These are phyloP conservation scores for Naegleria fowleri DNA, from an alignment of 208 protist species.

Conservation along the genomic window DNA sequence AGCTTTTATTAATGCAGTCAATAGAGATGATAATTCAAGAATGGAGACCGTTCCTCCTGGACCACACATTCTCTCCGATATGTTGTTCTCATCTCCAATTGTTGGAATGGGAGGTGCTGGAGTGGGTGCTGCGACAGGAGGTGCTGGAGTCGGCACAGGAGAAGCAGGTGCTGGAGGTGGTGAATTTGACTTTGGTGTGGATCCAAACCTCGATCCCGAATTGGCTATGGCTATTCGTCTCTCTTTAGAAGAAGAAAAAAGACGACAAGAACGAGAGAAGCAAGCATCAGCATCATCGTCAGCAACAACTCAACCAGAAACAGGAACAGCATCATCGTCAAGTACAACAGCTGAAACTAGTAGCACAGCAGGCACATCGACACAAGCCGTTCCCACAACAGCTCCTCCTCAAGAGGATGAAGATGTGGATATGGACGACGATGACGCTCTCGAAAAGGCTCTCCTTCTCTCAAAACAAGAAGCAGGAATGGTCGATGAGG, in stretches of 20 bases:
- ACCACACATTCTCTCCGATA: constrained; percentile 75
- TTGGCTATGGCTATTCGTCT: constrained; percentile 86
- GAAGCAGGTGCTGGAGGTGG: constrained; percentile 41
- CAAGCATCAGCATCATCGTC: neutral
- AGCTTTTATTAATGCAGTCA: constrained; percentile 77
- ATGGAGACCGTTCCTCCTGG: constrained; percentile 59
- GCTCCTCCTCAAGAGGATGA: neutral
- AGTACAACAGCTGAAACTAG: neutral
- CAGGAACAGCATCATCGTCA: neutral
- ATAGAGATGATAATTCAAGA: constrained; percentile 52
- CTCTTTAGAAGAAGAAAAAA: constrained; percentile 85
- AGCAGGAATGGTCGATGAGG: constrained; percentile 4
- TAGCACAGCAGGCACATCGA: neutral
- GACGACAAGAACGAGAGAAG: constrained; percentile 63
- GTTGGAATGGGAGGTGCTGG: constrained; percentile 50
- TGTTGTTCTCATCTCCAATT: constrained; percentile 79
- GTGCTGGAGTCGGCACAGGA: constrained; percentile 27
- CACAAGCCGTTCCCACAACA: constrained; percentile 1
- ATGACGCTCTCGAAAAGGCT: constrained; percentile 28
- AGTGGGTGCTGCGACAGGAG: neutral
- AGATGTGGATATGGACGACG: constrained; percentile 14
- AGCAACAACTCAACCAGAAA: constrained; percentile 11
- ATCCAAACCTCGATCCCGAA: constrained; percentile 83
- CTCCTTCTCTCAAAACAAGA: constrained; percentile 24
- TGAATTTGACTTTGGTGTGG: constrained; percentile 66